These are phyloP conservation scores for Calonectria naviculata DNA, from an alignment of 2,329 filamentous ascomycete genomes.

Conservation along the genomic window DNA sequence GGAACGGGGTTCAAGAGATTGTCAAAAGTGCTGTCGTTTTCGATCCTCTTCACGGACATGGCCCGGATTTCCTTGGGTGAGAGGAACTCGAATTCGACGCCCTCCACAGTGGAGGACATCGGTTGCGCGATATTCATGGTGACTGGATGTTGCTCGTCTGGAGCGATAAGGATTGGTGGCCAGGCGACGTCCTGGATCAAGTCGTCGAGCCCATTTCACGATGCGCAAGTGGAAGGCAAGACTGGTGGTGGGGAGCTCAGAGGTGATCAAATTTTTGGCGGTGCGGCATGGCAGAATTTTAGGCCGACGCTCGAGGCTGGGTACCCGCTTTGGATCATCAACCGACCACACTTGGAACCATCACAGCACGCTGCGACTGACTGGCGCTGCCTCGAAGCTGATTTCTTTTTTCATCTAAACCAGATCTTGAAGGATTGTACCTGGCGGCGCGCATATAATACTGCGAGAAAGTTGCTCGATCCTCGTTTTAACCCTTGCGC, in stretches of 20 bases:
- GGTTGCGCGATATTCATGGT: slow-evolving; percentile 82
- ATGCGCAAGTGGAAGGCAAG: slow-evolving; percentile 29
- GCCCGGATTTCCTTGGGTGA: slow-evolving; percentile 84
- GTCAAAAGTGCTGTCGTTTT: slow-evolving; percentile 95
- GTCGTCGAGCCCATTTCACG: slow-evolving; percentile 35
- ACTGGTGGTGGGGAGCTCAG: slow-evolving; percentile 35
- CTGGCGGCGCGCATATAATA: background rate
- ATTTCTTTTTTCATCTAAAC: background rate
- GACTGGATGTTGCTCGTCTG: slow-evolving; percentile 28
- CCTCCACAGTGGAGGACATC: slow-evolving; percentile 83
- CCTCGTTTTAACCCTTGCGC: background rate
- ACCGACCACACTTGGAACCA: background rate
- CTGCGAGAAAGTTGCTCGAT: background rate
- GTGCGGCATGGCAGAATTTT: slow-evolving; percentile 56
- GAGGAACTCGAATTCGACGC: slow-evolving; percentile 91
- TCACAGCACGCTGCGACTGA: background rate
- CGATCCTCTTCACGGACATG: slow-evolving; percentile 93
- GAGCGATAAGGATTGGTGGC: slow-evolving; percentile 31
- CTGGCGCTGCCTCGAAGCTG: no score
- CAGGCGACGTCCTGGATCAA: slow-evolving; percentile 37
- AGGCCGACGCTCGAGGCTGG: slow-evolving; percentile 20
- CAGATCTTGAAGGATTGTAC: background rate
- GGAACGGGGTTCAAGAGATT: slow-evolving; percentile 88
- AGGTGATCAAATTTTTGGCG: slow-evolving; percentile 57
- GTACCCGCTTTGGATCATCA: slow-evolving; percentile 1